phyloP scores from a whole-genome alignment of 148 eudicot species.

The Persicaria tinctoria region DNA sequence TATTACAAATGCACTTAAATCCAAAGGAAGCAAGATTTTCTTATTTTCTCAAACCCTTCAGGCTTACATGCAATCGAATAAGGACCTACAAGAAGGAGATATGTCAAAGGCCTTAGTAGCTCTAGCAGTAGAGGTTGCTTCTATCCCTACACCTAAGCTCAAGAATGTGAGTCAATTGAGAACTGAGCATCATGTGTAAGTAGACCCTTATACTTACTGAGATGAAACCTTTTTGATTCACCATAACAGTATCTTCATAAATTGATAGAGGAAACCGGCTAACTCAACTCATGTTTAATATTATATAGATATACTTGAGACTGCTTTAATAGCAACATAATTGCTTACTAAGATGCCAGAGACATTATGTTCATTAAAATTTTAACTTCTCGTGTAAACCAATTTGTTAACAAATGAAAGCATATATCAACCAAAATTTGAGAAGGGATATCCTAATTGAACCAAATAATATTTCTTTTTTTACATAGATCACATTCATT shows the following conservation, averaged over 20 bases:
- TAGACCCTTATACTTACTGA: slow-evolving; percentile 10
- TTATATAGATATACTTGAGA: background rate
- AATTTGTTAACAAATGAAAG: background rate
- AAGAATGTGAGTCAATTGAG: slow-evolving; percentile 75
- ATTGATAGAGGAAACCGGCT: background rate
- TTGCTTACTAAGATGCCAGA: too few relatives aligned
- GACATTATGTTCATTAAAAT: too few relatives aligned
- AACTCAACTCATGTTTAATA: background rate
- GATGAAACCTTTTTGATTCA: background rate
- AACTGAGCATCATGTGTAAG: slow-evolving; percentile 99
- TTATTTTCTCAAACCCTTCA: slow-evolving; percentile 41
- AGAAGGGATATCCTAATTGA: background rate
- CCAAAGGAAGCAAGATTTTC: too few relatives aligned
- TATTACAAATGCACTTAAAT: too few relatives aligned
- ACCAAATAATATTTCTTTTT: background rate
- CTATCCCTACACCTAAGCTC: slow-evolving; percentile 83
- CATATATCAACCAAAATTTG: background rate
- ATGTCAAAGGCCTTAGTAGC: slow-evolving; percentile 83
- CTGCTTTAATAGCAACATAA: too few relatives aligned
- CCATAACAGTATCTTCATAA: too few relatives aligned
- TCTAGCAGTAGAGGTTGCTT: slow-evolving; percentile 76
- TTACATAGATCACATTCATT: background rate
- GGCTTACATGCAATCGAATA: slow-evolving; percentile 47
- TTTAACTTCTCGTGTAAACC: background rate
- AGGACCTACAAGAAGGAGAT: slow-evolving; percentile 53